Conservation (phyloP, 164 flowering plant species). For the Sedum album region DNA sequence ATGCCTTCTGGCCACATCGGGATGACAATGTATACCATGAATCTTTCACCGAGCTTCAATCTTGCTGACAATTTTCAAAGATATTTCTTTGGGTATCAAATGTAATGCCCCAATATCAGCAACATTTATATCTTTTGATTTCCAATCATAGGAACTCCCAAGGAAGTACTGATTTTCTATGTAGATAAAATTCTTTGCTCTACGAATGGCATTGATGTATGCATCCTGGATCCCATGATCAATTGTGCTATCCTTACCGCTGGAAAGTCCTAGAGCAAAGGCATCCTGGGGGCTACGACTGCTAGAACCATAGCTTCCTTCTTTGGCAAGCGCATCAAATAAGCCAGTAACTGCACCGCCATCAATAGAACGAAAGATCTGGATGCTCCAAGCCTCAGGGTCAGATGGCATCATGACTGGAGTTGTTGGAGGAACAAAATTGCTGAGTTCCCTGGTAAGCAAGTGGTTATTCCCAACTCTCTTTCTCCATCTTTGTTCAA, state of each 20-base stretch:
- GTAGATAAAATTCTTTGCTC: conserved; percentile 64
- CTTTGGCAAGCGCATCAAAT: neutral
- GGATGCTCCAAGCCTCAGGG: conserved; percentile 66
- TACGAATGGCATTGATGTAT: conserved; percentile 66
- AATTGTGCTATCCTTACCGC: conserved; percentile 55
- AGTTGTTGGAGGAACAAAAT: conserved; percentile 48
- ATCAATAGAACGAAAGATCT: conserved; percentile 68
- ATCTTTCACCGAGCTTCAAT: conserved; percentile 59
- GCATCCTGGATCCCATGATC: conserved; percentile 78
- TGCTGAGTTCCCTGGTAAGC: conserved; percentile 28
- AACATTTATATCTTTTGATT: conserved; percentile 28
- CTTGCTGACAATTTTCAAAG: conserved; percentile 58
- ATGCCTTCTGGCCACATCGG: conserved; percentile 82
- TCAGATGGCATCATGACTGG: conserved; percentile 43
- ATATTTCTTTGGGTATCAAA: conserved; percentile 58
- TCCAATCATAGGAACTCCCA: conserved; percentile 64
- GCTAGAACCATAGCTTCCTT: neutral
- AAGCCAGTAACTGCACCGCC: conserved; percentile 76
- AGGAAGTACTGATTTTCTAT: conserved; percentile 74
- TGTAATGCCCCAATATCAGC: conserved; percentile 48
- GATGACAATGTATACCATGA: conserved; percentile 46
- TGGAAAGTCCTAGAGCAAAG: conserved; percentile 48
- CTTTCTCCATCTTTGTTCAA: conserved; percentile 78
- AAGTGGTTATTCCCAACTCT: conserved; percentile 53
- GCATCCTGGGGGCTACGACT: conserved; percentile 41